phyloP scores from a whole-genome alignment of 2,329 filamentous ascomycete genomes.

The Chaetomium sp. region DNA sequence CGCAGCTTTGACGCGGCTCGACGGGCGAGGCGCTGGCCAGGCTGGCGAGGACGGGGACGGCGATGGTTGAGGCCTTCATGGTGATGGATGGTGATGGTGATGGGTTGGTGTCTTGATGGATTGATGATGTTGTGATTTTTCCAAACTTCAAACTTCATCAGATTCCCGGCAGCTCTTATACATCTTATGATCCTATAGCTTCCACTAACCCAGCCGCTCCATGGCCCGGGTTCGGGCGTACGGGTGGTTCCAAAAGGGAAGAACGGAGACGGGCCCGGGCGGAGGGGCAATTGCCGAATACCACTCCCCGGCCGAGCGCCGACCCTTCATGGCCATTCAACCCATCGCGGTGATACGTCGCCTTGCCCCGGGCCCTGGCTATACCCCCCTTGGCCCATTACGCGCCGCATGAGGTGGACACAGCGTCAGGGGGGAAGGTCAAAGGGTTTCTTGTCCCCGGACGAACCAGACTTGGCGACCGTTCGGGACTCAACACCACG shows the following conservation, averaged over 20 bases:
- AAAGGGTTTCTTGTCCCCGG: too few species aligned
- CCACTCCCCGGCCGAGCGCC: background rate
- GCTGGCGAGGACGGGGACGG: constrained; percentile 25
- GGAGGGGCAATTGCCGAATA: constrained; percentile 4
- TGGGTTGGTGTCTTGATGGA: background rate
- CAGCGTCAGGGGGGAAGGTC: too few species aligned
- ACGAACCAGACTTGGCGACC: too few species aligned
- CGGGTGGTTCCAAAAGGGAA: constrained; percentile 10
- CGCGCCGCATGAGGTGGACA: too few species aligned
- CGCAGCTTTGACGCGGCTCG: constrained; percentile 45
- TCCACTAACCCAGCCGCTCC: background rate
- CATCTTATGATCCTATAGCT: background rate
- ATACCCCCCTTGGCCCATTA: too few species aligned
- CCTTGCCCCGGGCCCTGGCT: too few species aligned
- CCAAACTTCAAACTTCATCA: background rate
- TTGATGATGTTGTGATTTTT: background rate
- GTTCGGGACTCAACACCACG: too few species aligned
- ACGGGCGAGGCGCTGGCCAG: constrained; percentile 47
- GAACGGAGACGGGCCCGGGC: constrained; percentile 5
- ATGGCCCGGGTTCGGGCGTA: constrained; percentile 12
- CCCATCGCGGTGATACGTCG: too few species aligned
- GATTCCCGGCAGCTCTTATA: background rate
- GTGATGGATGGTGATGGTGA: too few species aligned
- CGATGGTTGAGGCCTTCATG: constrained; percentile 19
- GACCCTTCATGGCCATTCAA: background rate